These are phyloP conservation scores for Nicotiana paniculata DNA, from an alignment of 257 asterid genomes.

Conservation along the genomic window DNA sequence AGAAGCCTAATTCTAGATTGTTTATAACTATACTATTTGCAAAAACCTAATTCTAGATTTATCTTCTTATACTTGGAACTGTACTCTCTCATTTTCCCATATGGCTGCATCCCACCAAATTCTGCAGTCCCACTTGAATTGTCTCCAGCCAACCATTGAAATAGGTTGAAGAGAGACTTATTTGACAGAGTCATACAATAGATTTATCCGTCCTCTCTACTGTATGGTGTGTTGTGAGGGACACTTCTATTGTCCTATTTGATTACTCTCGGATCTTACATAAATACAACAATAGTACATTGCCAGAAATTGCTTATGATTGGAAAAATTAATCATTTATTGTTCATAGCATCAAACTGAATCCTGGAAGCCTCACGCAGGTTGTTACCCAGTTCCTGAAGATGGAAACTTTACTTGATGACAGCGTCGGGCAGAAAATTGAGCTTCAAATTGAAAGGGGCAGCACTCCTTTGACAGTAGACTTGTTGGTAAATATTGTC, in stretches of 20 bases:
- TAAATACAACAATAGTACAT: background rate
- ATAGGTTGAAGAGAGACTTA: constrained; percentile 1
- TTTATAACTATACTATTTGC: background rate
- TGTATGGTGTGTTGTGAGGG: background rate
- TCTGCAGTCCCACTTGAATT: background rate
- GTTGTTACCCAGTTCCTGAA: constrained; percentile 85
- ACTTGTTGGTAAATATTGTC: constrained; percentile 49
- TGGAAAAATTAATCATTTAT: constrained; percentile 5
- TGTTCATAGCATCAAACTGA: constrained; percentile 11
- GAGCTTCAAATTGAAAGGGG: constrained; percentile 98
- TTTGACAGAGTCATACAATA: background rate
- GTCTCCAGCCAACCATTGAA: background rate
- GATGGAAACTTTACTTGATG: constrained; percentile 90
- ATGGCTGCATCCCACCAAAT: background rate
- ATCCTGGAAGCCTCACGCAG: constrained; percentile 40
- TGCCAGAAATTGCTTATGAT: background rate
- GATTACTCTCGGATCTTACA: background rate
- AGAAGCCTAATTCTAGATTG: background rate
- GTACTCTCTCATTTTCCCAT: background rate
- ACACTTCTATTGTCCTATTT: background rate
- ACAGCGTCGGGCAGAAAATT: constrained; percentile 55
- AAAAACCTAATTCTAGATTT: background rate
- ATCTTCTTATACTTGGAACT: background rate
- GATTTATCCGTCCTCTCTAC: background rate
- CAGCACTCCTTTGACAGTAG: constrained; percentile 70